Percentiles rank a stretch among this genome's conserved stretches.
These are phyloP conservation scores for Eutypella sp. DNA, from an alignment of 2,329 filamentous ascomycete species.

Conservation along the genomic window DNA sequence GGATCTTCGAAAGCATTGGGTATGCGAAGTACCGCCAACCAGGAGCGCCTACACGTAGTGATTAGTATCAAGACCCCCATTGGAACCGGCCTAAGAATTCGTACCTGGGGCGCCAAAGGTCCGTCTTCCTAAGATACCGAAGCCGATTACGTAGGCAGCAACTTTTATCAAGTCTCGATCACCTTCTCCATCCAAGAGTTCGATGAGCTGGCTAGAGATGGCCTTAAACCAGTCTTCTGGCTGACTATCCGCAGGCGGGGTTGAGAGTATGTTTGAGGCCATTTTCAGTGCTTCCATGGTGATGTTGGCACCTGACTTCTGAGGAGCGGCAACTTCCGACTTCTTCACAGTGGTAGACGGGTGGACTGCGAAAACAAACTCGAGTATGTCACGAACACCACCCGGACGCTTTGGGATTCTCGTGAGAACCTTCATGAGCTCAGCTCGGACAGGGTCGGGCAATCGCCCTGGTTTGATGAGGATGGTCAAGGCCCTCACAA, in stretches of 20 bases:
- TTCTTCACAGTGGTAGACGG: constrained; percentile 42
- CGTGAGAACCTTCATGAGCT: constrained; percentile 54
- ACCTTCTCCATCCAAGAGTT: constrained; percentile 55
- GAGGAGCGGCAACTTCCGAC: constrained; percentile 37
- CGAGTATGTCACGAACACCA: constrained; percentile 63
- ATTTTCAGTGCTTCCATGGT: constrained; percentile 64
- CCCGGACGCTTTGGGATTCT: constrained; percentile 55
- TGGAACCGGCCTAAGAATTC: constrained; percentile 10
- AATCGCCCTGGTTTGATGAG: constrained; percentile 57
- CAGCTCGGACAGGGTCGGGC: constrained; percentile 55
- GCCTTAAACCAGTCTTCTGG: constrained; percentile 56
- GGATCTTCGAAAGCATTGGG: constrained; percentile 50
- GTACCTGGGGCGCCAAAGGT: constrained; percentile 58
- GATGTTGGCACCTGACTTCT: constrained; percentile 57
- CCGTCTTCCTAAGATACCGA: constrained; percentile 61
- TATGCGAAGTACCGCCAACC: constrained; percentile 60
- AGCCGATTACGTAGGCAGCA: constrained; percentile 58
- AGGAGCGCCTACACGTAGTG: constrained; percentile 35
- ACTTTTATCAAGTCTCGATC: constrained; percentile 54
- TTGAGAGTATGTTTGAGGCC: constrained; percentile 56
- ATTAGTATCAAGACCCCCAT: constrained; percentile 11
- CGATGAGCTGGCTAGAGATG: constrained; percentile 56
- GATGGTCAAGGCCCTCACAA: constrained; percentile 58
- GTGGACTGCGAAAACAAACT: constrained; percentile 67
- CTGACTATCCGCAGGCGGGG: constrained; percentile 49